Base-by-base conservation (phyloP, 768 basidiomycete genomes). In the Lentinula detonsa region DNA sequence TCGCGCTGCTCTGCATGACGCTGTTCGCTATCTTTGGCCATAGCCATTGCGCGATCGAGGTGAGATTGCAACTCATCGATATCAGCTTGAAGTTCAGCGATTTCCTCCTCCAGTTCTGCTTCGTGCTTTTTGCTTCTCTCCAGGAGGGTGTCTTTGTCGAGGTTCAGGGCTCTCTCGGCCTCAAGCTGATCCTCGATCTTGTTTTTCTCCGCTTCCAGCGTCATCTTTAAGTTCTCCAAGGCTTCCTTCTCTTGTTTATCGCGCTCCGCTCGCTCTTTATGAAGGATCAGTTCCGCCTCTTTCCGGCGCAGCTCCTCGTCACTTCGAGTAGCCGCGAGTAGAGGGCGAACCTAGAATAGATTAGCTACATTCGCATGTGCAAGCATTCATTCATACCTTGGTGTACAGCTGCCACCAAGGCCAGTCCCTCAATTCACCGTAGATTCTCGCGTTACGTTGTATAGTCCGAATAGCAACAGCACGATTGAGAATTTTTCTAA, bases 381-480 rank as follows among this genome's bases (percentile, higher is more conserved):
- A 59, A n/a, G 37, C 23, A 40, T 59, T 16, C n/a, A n/a, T 34
- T 33, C 73, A 49, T 63, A 85, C 93, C 79, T 96, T 96, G 2
- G 94, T 94, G 70, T 95, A 99, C 8, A 98, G 80, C 64, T 95
- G 91, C 97, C 97, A 99, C 97, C 97, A 98, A 1, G 96, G 95
- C 97, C 97, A 98, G 57, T 96, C 93, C 50, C 86, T 81, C 33
- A 99, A 79, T 59, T 93, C 88, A 6, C 88, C 87, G 69, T 98
- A 98, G 21, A 97, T 81, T 21, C 94, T 80, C 2, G 96, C 96
- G 70, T 99, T 99, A 49, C 87, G 83, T 70, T 98, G 97, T 63
- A 98, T 95, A 1, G 92, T 95, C 50, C 91, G 84, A 45, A 95
- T 86, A 4, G 97, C 95, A 43, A 88, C 78, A 1, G 95, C 94